Base-by-base conservation (phyloP, 805 yeast species). In the Starmera dryadoides region DNA sequence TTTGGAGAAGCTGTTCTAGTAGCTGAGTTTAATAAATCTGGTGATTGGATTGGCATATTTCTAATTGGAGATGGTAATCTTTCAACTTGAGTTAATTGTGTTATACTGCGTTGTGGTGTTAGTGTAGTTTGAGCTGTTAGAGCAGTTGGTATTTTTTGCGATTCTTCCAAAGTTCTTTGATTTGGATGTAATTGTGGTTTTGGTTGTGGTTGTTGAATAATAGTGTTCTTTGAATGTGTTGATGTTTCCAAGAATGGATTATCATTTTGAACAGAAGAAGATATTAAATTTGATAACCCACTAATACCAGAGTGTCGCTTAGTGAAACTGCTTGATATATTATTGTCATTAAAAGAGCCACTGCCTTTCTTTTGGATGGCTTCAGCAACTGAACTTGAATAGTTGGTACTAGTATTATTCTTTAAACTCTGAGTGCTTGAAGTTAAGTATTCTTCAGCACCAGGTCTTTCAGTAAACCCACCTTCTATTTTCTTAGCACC, bases 401-500 rank as follows among this genome's bases (percentile, higher is more conserved):
- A 19, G 19, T 25, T 9, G 15, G 36, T 18, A 15, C 18, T 19
- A 29, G 10, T 12, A 35, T 12, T 15, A 26, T 25, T 14, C 29
- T 30, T 35, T 22, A 19, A 11, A 12, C 28, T 25, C 12, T n/a
- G n/a, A 25, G 28, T 25, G 28, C n/a, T 11, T 4, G 28, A 12
- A 4, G 28, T 25, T n/a, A 25, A 25, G 12, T 25, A 25, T 4
- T 12, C 32, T 15, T 12, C 19, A 30, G 11, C 7, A 6, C 19
- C 32, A 2, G 43, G 28, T 15, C 37, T 43, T 7, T 45, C 46
- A 11, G 46, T 52, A 22, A 55, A 55, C 1, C 59, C 59, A 20
- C 59, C 58, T 37, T 51, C 58, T 3, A 54, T 46, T 26, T 43
- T 46, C 9, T 36, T 43, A n/a, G 45, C 40, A 16, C 41, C 37